Evolutionary conservation across 768 basidiomycete genomes (phyloP).

Genomic region (Epithele typhae): DNA sequence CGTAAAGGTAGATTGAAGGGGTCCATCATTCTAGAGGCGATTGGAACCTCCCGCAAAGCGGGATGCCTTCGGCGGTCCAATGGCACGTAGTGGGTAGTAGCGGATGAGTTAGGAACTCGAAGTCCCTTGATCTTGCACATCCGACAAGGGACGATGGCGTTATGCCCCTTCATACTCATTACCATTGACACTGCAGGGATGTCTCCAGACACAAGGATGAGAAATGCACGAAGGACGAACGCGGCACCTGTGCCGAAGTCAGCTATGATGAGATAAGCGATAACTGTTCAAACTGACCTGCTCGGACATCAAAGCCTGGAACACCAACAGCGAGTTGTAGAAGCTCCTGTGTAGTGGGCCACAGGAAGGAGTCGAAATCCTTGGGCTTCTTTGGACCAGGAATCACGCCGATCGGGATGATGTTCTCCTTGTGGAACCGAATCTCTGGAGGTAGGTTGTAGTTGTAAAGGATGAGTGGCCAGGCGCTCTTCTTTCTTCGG

Average conservation of each 20-base stretch:
- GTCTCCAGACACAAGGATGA: slow-evolving; percentile 21
- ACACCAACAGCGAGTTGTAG: slow-evolving; percentile 18
- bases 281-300: not conserved
- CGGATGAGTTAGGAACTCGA: slow-evolving; percentile 9
- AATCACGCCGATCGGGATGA: slow-evolving; percentile 22
- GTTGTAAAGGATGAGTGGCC: slow-evolving; percentile 39
- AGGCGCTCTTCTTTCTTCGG: slow-evolving; percentile 27
- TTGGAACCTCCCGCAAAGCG: too few species aligned
- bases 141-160: slow-evolving; percentile 20
- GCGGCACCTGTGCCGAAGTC: too few species aligned
- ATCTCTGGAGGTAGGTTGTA: slow-evolving; percentile 28
- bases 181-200: slow-evolving; percentile 20
- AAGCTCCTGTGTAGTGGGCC: slow-evolving; percentile 23
- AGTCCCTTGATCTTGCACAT: slow-evolving; percentile 19
- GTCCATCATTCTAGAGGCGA: too few species aligned
- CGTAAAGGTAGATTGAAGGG: too few species aligned
- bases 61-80: not conserved
- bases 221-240: slow-evolving; percentile 19
- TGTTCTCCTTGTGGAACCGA: slow-evolving; percentile 17
- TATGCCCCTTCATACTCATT: slow-evolving; percentile 24
- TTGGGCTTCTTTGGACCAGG: slow-evolving; percentile 25
- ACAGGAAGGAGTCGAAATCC: slow-evolving; percentile 28
- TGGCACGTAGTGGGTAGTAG: slow-evolving; percentile 12
- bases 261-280: too few species aligned
- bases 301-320: slow-evolving; percentile 2